Evolutionary conservation across 345 rosid species (phyloP).

Genomic region (Arabidopsis thaliana): TAIR10.1 NC_003076.8:25027501-25028000

Average conservation of each 20-base stretch:
- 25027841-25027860: background rate
- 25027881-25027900: slow-evolving; percentile 86
- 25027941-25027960: slow-evolving; percentile 90
- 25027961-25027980: slow-evolving; percentile 79
- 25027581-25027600: slow-evolving; percentile 15
- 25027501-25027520: background rate
- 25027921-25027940: slow-evolving; percentile 93
- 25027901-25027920: slow-evolving; percentile 86
- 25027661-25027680: slow-evolving; percentile 76
- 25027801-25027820: slow-evolving; percentile 51
- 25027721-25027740: slow-evolving; percentile 26
- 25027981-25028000: slow-evolving; percentile 80
- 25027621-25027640: slow-evolving; percentile 86
- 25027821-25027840: background rate
- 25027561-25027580: slow-evolving; percentile 16
- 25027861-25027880: slow-evolving; percentile 26
- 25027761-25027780: slow-evolving; percentile 90
- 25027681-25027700: background rate
- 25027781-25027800: slow-evolving; percentile 96
- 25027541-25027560: background rate
- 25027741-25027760: slow-evolving; percentile 81
- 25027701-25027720: background rate
- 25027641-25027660: slow-evolving; percentile 93
- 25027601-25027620: slow-evolving; percentile 52
- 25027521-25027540: background rate